Evolutionary conservation across 192 early-diverging fungal genomes (phyloP).

Genomic region (Backusella liffmaniae): DNA sequence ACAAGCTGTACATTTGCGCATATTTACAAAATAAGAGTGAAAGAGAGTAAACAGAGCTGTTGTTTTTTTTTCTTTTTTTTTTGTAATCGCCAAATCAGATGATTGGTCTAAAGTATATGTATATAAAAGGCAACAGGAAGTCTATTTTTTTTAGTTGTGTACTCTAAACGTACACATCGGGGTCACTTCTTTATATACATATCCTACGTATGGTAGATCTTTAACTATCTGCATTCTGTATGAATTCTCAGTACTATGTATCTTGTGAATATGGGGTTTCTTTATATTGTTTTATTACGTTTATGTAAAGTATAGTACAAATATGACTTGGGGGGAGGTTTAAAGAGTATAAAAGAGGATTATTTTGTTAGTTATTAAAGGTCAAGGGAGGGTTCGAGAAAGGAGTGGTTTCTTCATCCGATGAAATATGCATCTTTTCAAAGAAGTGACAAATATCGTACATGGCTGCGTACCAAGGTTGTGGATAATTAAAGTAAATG

Average conservation of each 20-base stretch:
- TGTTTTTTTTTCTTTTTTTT: not conserved
- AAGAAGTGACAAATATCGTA: not conserved
- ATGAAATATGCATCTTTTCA: not conserved
- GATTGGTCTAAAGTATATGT: not conserved
- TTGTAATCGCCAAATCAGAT: not conserved
- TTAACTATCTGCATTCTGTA: no score
- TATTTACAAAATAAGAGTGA: not conserved
- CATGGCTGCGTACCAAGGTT: not conserved
- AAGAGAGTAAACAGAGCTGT: not conserved
- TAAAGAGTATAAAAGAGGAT: no score
- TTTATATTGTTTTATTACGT: no score
- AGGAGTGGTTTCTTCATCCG: not conserved
- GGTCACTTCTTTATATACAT: no score
- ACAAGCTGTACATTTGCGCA: slow-evolving; percentile 1
- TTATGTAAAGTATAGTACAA: no score
- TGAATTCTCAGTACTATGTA: no score
- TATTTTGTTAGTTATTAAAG: not conserved
- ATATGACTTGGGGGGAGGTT: no score
- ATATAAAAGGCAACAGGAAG: not conserved
- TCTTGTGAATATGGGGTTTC: no score
- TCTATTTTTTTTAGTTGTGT: no score
- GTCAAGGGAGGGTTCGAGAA: not conserved
- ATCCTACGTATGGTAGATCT: no score
- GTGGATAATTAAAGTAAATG: not conserved
- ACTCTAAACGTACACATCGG: no score